phyloP scores from a whole-genome alignment of 2,329 filamentous ascomycete genomes.

The Colletotrichum liaoningense region DNA sequence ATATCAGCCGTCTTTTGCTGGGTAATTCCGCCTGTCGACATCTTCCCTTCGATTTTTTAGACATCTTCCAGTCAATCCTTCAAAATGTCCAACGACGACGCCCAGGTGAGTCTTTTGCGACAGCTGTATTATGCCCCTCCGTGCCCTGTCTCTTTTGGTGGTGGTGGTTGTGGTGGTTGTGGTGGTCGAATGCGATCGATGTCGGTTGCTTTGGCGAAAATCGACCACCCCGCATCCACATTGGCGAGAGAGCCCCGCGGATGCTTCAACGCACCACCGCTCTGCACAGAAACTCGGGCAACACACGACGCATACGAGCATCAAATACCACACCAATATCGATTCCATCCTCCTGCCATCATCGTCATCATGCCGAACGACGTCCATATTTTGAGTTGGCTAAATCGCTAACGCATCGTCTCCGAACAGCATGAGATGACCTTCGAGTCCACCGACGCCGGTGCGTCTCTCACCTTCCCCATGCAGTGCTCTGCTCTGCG shows the following conservation, averaged over 20 bases:
- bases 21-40: constrained; percentile 39
- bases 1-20: constrained; percentile 35
- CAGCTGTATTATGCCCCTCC: constrained; percentile 23
- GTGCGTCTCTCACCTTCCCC: constrained; percentile 92
- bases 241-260: constrained; percentile 41
- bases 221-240: constrained; percentile 57
- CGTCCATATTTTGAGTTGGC: not conserved
- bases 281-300: constrained; percentile 15
- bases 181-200: constrained; percentile 40
- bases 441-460: constrained; percentile 96
- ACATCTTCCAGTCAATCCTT: constrained; percentile 50
- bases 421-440: constrained; percentile 69
- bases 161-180: constrained; percentile 21
- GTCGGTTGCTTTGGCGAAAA: constrained; percentile 42
- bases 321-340: constrained; percentile 8
- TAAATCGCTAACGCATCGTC: constrained; percentile 2
- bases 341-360: not conserved
- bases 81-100: constrained; percentile 67
- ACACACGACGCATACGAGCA: constrained; percentile 2
- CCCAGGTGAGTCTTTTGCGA: constrained; percentile 57
- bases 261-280: constrained; percentile 31
- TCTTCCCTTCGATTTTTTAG: constrained; percentile 38
- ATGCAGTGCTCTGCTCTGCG: constrained; percentile 99
- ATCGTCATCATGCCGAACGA: not conserved
- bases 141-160: constrained; percentile 32